Evolutionary conservation across 352 stramenopile genomes (phyloP).

Genomic region (Pythium aristosporum): DNA sequence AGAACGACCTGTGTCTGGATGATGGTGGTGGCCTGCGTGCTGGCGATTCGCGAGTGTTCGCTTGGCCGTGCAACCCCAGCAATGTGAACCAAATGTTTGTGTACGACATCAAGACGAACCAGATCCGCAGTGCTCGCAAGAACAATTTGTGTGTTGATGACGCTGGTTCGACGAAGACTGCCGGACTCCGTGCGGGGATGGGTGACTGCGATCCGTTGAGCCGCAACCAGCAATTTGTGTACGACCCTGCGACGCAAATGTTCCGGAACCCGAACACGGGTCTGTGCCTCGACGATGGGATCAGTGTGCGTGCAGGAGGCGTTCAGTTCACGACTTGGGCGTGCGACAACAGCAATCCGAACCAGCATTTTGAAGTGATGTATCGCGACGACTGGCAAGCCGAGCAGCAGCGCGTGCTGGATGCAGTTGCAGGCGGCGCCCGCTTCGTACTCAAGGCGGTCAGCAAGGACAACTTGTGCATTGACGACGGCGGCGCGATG

Average conservation of each 20-base stretch:
- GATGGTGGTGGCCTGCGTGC: no score
- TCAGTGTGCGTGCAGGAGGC: not conserved
- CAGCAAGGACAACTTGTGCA: constrained; percentile 24
- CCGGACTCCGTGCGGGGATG: no score
- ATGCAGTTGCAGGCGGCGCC: constrained; percentile 6
- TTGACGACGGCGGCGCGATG: constrained; percentile 30
- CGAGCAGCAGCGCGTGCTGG: constrained; percentile 1
- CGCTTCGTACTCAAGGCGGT: constrained; percentile 10
- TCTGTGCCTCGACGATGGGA: constrained; percentile 5
- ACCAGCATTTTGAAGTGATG: constrained; percentile 8
- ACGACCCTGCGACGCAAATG: constrained; percentile 6
- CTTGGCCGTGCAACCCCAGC: no score
- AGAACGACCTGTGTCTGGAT: no score
- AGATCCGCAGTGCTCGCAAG: no score
- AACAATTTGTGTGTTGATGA: no score
- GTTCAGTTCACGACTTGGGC: not conserved
- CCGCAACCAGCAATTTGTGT: not conserved
- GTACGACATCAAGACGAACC: no score
- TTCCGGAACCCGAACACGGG: not conserved
- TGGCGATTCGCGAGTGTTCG: no score
- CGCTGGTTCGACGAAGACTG: no score
- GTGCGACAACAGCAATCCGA: not conserved
- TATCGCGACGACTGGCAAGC: constrained; percentile 1
- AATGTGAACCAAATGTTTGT: no score
- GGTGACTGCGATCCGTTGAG: no score